Percentiles rank a stretch among this genome's conserved stretches.
phyloP scores from a whole-genome alignment of 148 eudicot species.

The Euryodendron excelsum region DNA sequence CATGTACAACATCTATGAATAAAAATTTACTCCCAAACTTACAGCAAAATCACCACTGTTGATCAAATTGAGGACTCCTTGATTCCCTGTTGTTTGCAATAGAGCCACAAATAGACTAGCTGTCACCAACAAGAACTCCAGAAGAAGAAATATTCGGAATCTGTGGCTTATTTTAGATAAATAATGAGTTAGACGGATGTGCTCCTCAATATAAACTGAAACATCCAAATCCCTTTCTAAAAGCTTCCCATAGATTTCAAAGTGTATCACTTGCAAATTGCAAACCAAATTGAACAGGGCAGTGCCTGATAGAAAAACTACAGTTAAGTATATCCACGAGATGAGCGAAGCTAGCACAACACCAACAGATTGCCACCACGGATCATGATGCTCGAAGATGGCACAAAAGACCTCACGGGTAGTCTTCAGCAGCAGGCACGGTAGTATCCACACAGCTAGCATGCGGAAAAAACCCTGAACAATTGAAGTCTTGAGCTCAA shows the following conservation, averaged over 20 bases:
- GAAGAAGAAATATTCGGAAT: conserved; percentile 53
- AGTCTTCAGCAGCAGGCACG: conserved; percentile 48
- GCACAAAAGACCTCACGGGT: conserved; percentile 45
- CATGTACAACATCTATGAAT: not conserved
- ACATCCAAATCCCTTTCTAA: conserved; percentile 56
- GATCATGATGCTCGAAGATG: conserved; percentile 32
- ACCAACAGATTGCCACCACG: conserved; percentile 35
- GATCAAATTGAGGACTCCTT: conserved; percentile 45
- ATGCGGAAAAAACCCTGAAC: conserved; percentile 50
- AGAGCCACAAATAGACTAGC: conserved; percentile 51
- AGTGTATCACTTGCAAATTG: conserved; percentile 60
- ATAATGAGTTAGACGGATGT: conserved; percentile 44
- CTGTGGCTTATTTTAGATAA: conserved; percentile 72
- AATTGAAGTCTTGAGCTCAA: not conserved
- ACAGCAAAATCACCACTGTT: conserved; percentile 63
- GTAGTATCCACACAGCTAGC: conserved; percentile 40
- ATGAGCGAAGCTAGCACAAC: conserved; percentile 38
- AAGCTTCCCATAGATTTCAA: conserved; percentile 56
- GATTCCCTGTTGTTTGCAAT: conserved; percentile 56
- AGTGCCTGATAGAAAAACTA: conserved; percentile 48
- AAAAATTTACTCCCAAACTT: conserved; percentile 15
- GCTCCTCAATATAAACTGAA: conserved; percentile 54
- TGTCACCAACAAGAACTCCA: conserved; percentile 56
- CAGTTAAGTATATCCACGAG: conserved; percentile 54
- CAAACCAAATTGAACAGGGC: conserved; percentile 59